Evolutionary conservation across 805 yeast species (phyloP).

Genomic region (Candida ficus): DNA sequence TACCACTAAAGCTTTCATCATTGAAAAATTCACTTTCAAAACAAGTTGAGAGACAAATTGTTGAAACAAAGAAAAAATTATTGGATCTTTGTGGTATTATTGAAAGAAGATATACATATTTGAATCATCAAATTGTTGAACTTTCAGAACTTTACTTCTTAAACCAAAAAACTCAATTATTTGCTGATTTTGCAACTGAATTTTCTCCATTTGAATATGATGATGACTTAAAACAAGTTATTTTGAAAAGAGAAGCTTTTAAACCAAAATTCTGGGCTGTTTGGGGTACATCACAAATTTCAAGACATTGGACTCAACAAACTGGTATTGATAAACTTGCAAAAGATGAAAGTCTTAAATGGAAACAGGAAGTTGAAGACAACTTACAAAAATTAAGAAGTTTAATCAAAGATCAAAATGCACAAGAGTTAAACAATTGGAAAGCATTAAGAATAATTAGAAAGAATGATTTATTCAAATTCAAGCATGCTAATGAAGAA

Average conservation of each 20-base stretch:
- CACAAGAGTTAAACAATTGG: slow-evolving; percentile 32
- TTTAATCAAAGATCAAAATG: slow-evolving; percentile 2
- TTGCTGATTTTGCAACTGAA: slow-evolving; percentile 4
- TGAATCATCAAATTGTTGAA: not conserved
- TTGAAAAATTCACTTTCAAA: not conserved
- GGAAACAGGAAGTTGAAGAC: slow-evolving; percentile 2
- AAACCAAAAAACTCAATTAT: slow-evolving; percentile 7
- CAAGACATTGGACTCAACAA: slow-evolving; percentile 33
- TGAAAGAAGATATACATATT: slow-evolving; percentile 6
- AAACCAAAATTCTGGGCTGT: slow-evolving; percentile 19
- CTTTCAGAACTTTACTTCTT: slow-evolving; percentile 7
- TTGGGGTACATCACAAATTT: slow-evolving; percentile 22
- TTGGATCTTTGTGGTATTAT: not conserved
- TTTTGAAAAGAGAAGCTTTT: slow-evolving; percentile 5
- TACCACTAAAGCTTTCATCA: not conserved
- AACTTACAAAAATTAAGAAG: slow-evolving; percentile 6
- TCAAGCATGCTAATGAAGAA: slow-evolving; percentile 30
- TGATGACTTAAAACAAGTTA: not conserved
- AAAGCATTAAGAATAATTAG: slow-evolving; percentile 38
- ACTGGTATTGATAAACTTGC: slow-evolving; percentile 34
- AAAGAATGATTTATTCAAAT: slow-evolving; percentile 30
- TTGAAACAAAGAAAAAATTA: slow-evolving; percentile 5
- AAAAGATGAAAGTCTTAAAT: slow-evolving; percentile 9
- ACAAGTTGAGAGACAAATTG: not conserved
- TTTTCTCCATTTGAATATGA: slow-evolving; percentile 5